These are phyloP conservation scores for Cunninghamia lanceolata DNA, from an alignment of 75 land plant genomes.

Conservation along the genomic window DNA sequence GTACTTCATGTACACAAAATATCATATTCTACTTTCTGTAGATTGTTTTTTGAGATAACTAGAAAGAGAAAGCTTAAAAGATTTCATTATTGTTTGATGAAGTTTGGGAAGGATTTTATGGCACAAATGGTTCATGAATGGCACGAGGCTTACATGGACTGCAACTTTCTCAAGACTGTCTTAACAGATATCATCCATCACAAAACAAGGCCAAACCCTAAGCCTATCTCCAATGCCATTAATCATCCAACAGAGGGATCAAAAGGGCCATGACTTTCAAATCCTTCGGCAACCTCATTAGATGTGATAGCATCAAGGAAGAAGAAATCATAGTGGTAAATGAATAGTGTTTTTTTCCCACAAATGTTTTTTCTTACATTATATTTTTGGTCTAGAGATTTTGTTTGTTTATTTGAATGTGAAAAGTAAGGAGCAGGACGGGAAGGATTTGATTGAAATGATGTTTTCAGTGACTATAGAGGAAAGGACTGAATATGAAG, in stretches of 20 bases:
- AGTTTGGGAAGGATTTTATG: conserved; percentile 36
- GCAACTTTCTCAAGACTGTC: conserved; percentile 41
- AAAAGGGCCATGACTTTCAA: conserved; percentile 3
- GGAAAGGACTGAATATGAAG: too few relatives aligned
- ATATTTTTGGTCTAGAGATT: too few relatives aligned
- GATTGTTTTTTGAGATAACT: too few relatives aligned
- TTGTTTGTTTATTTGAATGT: neutral
- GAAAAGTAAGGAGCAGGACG: neutral
- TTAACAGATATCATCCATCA: conserved; percentile 8
- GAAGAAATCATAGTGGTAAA: conserved; percentile 15
- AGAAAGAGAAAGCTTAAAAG: too few relatives aligned
- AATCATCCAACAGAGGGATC: neutral
- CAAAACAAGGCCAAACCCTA: neutral
- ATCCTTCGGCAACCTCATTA: conserved; percentile 14
- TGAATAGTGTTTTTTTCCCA: too few relatives aligned
- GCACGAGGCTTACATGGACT: conserved; percentile 38
- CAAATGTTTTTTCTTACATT: too few relatives aligned
- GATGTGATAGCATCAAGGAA: conserved; percentile 5
- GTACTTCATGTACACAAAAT: too few relatives aligned
- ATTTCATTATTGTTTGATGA: conserved; percentile 21
- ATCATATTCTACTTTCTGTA: too few relatives aligned
- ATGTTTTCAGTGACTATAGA: too few relatives aligned
- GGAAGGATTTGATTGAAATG: too few relatives aligned
- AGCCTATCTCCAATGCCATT: neutral
- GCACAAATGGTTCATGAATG: conserved; percentile 42